Percentiles rank a stretch among this genome's conserved stretches.
Conservation (phyloP, 306 rosid genomes). For the Dalbergia oliveri region DNA sequence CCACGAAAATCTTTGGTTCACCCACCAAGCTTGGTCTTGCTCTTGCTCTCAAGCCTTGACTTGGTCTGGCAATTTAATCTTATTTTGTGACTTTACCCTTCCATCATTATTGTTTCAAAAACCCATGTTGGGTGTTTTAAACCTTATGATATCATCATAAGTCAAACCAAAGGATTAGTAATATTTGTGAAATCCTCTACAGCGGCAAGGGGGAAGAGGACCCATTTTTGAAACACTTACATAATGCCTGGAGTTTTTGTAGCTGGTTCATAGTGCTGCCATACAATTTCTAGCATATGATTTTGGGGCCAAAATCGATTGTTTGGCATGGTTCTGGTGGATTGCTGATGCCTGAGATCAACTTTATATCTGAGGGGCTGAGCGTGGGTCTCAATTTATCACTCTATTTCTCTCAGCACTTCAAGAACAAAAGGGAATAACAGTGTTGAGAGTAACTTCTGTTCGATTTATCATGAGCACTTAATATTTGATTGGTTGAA, state of each 20-base stretch:
- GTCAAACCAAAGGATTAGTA: constrained; percentile 47
- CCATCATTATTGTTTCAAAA: constrained; percentile 47
- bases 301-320: constrained; percentile 29
- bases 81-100: constrained; percentile 21
- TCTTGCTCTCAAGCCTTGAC: constrained; percentile 84
- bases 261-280: constrained; percentile 38
- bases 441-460: no score
- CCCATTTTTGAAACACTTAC: constrained; percentile 64
- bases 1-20: constrained; percentile 58
- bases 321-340: constrained; percentile 28
- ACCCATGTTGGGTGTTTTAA: constrained; percentile 46
- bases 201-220: constrained; percentile 55
- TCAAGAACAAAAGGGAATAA: no score
- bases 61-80: constrained; percentile 36
- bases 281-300: constrained; percentile 40
- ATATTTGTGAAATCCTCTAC: constrained; percentile 53
- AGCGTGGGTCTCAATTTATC: neutral
- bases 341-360: constrained; percentile 18
- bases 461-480: no score
- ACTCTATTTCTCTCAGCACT: constrained; percentile 18
- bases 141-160: constrained; percentile 53
- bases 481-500: no score
- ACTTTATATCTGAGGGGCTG: no score
- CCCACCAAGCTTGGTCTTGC: constrained; percentile 87
- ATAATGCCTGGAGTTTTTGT: constrained; percentile 46